phyloP scores from a whole-genome alignment of 352 stramenopile species.

The Phytophthora cactorum region DNA sequence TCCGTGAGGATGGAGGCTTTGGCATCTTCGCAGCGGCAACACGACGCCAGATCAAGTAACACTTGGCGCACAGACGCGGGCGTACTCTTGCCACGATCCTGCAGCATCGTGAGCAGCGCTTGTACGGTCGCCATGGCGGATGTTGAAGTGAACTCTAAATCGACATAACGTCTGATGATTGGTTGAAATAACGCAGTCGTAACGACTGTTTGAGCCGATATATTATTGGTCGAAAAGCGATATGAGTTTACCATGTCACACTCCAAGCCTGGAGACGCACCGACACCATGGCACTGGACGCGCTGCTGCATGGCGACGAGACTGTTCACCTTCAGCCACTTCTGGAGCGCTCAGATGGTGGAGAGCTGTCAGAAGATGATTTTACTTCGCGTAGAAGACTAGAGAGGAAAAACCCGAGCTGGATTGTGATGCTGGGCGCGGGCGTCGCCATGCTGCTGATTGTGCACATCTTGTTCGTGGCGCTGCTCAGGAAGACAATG shows the following conservation, averaged over 20 bases:
- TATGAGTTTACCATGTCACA: conserved; percentile 1
- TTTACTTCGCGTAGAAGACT: background rate
- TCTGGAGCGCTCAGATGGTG: conserved; percentile 9
- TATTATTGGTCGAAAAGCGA: conserved; percentile 19
- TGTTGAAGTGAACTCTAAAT: conserved; percentile 29
- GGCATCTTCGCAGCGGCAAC: conserved; percentile 46
- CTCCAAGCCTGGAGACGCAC: conserved; percentile 14
- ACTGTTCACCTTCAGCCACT: conserved; percentile 31
- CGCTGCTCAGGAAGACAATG: conserved; percentile 66
- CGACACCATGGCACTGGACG: conserved; percentile 8
- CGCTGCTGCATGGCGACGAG: conserved; percentile 1
- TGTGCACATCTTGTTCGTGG: conserved; percentile 70
- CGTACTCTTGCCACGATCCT: conserved; percentile 34
- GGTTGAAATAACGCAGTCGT: conserved; percentile 12
- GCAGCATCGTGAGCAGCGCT: conserved; percentile 48
- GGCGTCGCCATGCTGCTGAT: conserved; percentile 44
- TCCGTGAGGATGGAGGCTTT: conserved; percentile 38
- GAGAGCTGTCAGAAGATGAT: background rate
- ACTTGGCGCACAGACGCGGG: conserved; percentile 22
- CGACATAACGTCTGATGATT: conserved; percentile 2
- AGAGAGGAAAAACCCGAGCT: conserved; percentile 19
- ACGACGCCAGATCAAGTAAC: conserved; percentile 45
- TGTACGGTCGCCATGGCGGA: conserved; percentile 50
- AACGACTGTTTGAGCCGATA: background rate
- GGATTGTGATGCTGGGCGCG: conserved; percentile 35